phyloP scores from a whole-genome alignment of 2,329 filamentous ascomycete species.

The Colletotrichum sp. region DNA sequence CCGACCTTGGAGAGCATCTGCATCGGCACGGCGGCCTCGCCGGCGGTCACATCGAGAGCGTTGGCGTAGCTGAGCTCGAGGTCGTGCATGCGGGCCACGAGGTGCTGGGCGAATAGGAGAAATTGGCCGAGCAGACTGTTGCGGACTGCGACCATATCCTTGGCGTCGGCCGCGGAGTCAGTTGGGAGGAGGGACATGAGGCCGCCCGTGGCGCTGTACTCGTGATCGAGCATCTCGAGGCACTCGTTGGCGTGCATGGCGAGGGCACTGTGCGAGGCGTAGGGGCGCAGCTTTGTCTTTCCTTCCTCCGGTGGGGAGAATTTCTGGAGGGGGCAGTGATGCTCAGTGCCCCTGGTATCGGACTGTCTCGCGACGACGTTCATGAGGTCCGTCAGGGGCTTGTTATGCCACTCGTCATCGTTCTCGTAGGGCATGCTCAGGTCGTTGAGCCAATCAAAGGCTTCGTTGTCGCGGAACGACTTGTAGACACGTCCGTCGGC shows the following conservation, averaged over 20 bases:
- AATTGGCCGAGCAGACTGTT: conserved; percentile 62
- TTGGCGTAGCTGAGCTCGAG: conserved; percentile 60
- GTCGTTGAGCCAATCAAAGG: conserved; percentile 63
- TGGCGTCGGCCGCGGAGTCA: conserved; percentile 34
- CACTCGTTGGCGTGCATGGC: conserved; percentile 64
- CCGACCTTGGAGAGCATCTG: conserved; percentile 60
- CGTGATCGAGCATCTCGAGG: conserved; percentile 64
- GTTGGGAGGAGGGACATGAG: conserved; percentile 59
- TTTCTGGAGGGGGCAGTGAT: conserved; percentile 50
- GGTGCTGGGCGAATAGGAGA: conserved; percentile 58
- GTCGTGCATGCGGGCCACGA: conserved; percentile 60
- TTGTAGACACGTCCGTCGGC: conserved; percentile 6
- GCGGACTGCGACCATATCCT: conserved; percentile 47
- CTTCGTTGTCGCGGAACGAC: conserved; percentile 46
- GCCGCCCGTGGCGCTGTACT: conserved; percentile 60
- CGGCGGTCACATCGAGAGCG: conserved; percentile 52
- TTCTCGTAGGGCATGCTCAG: conserved; percentile 53
- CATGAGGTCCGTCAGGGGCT: conserved; percentile 48
- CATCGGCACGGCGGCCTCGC: conserved; percentile 53
- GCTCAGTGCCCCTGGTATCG: conserved; percentile 44
- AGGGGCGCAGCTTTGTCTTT: conserved; percentile 35
- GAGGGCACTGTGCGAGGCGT: conserved; percentile 52
- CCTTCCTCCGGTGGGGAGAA: conserved; percentile 23
- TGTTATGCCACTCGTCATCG: conserved; percentile 50
- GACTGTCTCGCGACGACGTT: conserved; percentile 50